Conservation (phyloP, 805 yeast species). For the Gaillardinia entomophila region DNA sequence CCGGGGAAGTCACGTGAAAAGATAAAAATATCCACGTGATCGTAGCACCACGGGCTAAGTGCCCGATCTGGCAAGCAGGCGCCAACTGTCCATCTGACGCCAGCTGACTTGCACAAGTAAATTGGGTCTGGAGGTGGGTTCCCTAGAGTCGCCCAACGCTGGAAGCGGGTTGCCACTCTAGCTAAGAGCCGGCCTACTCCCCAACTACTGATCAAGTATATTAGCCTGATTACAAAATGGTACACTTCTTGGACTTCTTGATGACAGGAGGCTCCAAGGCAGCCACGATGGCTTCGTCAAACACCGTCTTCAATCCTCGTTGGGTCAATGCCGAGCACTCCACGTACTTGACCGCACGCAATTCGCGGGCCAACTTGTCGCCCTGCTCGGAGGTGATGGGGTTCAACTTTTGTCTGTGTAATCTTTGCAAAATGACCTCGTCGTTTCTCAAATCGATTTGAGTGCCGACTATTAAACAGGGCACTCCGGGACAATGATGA, state of each 20-base stretch:
- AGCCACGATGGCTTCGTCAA: slow-evolving; percentile 97
- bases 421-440: slow-evolving; percentile 81
- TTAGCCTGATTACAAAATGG: slow-evolving; percentile 71
- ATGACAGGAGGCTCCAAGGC: slow-evolving; percentile 95
- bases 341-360: slow-evolving; percentile 92
- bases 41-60: slow-evolving; percentile 1
- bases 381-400: slow-evolving; percentile 87
- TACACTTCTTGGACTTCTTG: slow-evolving; percentile 76
- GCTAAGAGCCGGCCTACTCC: background rate
- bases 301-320: slow-evolving; percentile 94
- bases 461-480: slow-evolving; percentile 94
- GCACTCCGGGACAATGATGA: slow-evolving; percentile 98
- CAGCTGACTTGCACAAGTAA: background rate
- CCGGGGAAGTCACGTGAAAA: no score
- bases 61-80: slow-evolving; percentile 2
- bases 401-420: slow-evolving; percentile 82
- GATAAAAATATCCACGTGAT: no score
- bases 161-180: background rate
- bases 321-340: slow-evolving; percentile 98
- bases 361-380: slow-evolving; percentile 86
- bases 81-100: background rate
- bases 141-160: background rate
- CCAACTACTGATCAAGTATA: background rate
- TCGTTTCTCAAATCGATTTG: slow-evolving; percentile 94
- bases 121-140: background rate